Evolutionary conservation across 2,329 filamentous ascomycete species (phyloP), one percentile per base, ranked within the genome.

Genomic region (Sclerotinia trifoliorum): DNA sequence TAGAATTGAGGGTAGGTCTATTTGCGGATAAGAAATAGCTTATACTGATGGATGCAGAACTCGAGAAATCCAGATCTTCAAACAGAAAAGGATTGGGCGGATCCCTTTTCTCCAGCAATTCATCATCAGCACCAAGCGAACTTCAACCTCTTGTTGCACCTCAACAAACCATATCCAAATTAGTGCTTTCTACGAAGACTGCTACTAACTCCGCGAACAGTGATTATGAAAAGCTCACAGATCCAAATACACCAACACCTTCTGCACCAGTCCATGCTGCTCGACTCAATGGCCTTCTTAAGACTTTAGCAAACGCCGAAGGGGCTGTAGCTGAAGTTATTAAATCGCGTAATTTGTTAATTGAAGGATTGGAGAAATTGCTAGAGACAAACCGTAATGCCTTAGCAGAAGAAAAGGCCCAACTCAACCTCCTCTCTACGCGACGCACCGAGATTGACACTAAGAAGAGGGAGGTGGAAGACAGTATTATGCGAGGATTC

Each of bases 221-320:
- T 71, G 94, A 98, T 73, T 97, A 93, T 76, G 87, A 90, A 63
- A 96, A 94, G 78, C 84, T 96, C 76, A 91, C 89, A 66, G 91
- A 93, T 73, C 86, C 93, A 0, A 83, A 84, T 39, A 85, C 85
- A 0, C 82, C 86, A 1, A 82, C 90, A 1, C 93, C 94, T 0
- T 90, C 93, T 0, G 90, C 94, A 0, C 94, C 95, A 1, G 94
- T 99, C 26, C 92, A 96, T 76, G 95, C 95, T 2, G 94, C 94
- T 19, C 90, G 93, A 39, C 86, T 99, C 11, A 94, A 92, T 72
- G 91, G 92, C 3, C 84, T 99, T n/a, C 85, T 98, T 66, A 97
- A 95, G 81, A 91, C 89, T 8, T 85, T 99, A 24, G 92, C 93
- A 26, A 92, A 87, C 71, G 95, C 95, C 4, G 94, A 99, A 79